Evolutionary conservation across 2,329 filamentous ascomycete genomes (phyloP), one percentile per base, ranked within the genome.

Genomic region (Fusarium marasasianum): DNA sequence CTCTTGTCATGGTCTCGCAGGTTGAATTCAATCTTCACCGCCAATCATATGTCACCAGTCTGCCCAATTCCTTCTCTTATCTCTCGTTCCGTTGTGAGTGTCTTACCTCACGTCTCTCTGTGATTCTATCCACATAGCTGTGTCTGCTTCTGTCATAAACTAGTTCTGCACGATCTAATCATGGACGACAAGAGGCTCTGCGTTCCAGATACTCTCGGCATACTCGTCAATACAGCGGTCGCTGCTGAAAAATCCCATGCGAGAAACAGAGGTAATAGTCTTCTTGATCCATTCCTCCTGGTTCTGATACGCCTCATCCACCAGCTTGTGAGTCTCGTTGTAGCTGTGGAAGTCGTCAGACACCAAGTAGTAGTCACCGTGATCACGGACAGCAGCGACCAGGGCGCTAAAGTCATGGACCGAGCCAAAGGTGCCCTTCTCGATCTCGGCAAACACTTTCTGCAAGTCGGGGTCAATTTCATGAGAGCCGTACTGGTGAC

Each of bases 291-390:
- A 99, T 78, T 94, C 92, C 68, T 98, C 95, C 82, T 96, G 93
- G 84, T 98, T 93, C 83, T 91, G 91, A 87, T 97, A 99, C 57
- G 94, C 92, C 84, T 96, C 92, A 79, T 99, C 96, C 38, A 99
- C 95, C 63, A 98, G 88, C 66, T 91, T 88, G 74, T 99, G 96
- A 13, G 96, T 98, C 83, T 96, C 91, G 78, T 97, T 87, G 85
- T 99, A 99, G 81, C 93, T 96, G 84, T 94, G 91, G 89, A 99
- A 99, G 83, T 99, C 96, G 80, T 99, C 96, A 44, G 94, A 98
- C 54, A 98, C 95, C 37, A 99, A 90, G 83, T 99, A 99, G 87
- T 97, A 98, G 83, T 99, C 96, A 44, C 96, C 95, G 75, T 98
- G 96, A 69, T 98, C 93, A 73, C 93, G 91, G 74, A 99, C 95